Conservation (phyloP, 179 eudicot genomes). For the Drosera spatulata region DNA sequence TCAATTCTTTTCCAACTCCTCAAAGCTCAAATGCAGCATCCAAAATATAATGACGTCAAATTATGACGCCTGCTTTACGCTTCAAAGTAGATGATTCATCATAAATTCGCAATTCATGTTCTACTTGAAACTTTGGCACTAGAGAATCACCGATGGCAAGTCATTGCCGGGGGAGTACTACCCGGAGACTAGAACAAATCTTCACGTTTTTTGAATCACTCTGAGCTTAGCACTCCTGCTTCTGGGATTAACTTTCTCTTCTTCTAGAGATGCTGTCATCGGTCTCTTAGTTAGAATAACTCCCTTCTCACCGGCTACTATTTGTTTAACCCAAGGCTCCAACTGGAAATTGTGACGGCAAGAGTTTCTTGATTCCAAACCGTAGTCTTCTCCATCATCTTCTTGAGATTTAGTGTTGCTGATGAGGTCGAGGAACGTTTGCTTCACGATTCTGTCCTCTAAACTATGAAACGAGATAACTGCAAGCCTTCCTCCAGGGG, state of each 20-base stretch:
- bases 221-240: conserved; percentile 92
- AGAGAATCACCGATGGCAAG: too few species aligned
- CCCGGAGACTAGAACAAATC: too few species aligned
- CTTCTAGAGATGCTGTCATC: conserved; percentile 61
- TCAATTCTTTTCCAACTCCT: too few species aligned
- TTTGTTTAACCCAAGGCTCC: conserved; percentile 68
- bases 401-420: conserved; percentile 9
- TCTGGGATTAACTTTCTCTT: conserved; percentile 67
- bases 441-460: conserved; percentile 93
- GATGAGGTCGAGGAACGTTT: conserved; percentile 68
- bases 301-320: conserved; percentile 45
- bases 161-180: too few species aligned
- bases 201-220: conserved; percentile 61
- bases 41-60: too few species aligned
- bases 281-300: conserved; percentile 82
- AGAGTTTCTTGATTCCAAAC: conserved; percentile 7
- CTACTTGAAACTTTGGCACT: too few species aligned
- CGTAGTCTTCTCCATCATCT: conserved; percentile 3
- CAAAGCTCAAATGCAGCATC: too few species aligned
- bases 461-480: conserved; percentile 92
- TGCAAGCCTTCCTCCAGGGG: conserved; percentile 91
- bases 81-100: too few species aligned
- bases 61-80: too few species aligned
- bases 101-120: too few species aligned
- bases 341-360: conserved; percentile 11